phyloP scores from a whole-genome alignment of 169 alveolate species.

The Eimeria tenella region DNA sequence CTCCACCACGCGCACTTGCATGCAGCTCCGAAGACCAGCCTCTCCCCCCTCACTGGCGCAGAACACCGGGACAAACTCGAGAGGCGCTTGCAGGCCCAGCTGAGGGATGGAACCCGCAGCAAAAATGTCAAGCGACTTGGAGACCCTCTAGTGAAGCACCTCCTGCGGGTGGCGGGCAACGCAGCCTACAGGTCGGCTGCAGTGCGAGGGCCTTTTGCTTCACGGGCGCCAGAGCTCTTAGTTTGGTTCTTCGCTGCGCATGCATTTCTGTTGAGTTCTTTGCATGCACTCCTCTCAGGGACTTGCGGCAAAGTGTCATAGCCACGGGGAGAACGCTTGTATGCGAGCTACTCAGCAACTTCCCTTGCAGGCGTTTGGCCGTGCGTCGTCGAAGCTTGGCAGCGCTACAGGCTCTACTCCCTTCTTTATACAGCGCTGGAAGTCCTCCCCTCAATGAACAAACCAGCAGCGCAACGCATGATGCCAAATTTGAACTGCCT shows the following conservation, averaged over 20 bases:
- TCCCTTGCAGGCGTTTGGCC: constrained; percentile 69
- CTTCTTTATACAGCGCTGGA: neutral
- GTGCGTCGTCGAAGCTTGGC: constrained; percentile 36
- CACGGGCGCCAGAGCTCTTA: neutral
- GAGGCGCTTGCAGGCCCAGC: constrained; percentile 64
- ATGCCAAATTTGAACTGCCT: neutral
- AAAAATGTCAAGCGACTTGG: constrained; percentile 43
- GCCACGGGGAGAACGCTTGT: constrained; percentile 69
- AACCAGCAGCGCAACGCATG: neutral
- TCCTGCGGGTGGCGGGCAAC: constrained; percentile 68
- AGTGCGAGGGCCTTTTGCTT: neutral
- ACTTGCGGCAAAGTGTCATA: constrained; percentile 68
- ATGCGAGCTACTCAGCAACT: constrained; percentile 59
- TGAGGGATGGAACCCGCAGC: constrained; percentile 61
- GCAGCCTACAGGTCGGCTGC: constrained; percentile 73
- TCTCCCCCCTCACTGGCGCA: neutral
- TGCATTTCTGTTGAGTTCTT: neutral
- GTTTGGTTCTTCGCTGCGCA: neutral
- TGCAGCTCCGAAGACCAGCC: neutral
- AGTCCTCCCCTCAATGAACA: neutral
- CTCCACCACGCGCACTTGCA: neutral
- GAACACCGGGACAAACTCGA: constrained; percentile 21
- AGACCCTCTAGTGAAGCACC: constrained; percentile 59
- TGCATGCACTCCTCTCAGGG: constrained; percentile 13
- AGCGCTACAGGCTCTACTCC: constrained; percentile 34